Evolutionary conservation across 1,139 yeast species (phyloP).

Genomic region (Saccharomyces hybrid): DNA sequence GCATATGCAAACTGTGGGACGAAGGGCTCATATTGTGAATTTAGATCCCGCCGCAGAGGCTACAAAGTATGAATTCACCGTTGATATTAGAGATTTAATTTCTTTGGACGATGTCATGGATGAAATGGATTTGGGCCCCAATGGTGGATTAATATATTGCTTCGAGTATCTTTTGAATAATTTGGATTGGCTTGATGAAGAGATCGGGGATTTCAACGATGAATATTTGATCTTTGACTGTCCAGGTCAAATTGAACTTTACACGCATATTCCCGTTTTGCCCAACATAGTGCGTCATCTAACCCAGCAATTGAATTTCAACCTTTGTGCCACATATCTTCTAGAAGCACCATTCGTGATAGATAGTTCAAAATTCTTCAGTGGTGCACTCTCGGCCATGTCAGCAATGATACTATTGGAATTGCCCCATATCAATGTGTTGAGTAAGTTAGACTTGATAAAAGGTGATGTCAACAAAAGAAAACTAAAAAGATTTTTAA

Average conservation of each 20-base stretch:
- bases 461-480: slow-evolving; percentile 67
- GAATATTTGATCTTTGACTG: slow-evolving; percentile 93
- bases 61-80: slow-evolving; percentile 80
- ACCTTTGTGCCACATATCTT: slow-evolving; percentile 84
- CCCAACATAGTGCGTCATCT: slow-evolving; percentile 84
- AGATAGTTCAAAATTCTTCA: slow-evolving; percentile 84
- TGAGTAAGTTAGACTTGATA: slow-evolving; percentile 79
- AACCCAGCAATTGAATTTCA: slow-evolving; percentile 70
- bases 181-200: slow-evolving; percentile 94
- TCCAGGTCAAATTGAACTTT: slow-evolving; percentile 95
- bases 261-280: slow-evolving; percentile 88
- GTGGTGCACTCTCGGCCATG: slow-evolving; percentile 96
- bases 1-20: slow-evolving; percentile 83
- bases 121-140: slow-evolving; percentile 88
- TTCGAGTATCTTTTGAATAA: slow-evolving; percentile 83
- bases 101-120: slow-evolving; percentile 96
- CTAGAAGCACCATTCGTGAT: slow-evolving; percentile 91
- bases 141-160: slow-evolving; percentile 89
- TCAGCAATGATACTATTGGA: slow-evolving; percentile 94
- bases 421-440: slow-evolving; percentile 85
- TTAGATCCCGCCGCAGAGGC: slow-evolving; percentile 98
- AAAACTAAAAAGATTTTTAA: slow-evolving; percentile 73
- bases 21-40: slow-evolving; percentile 90
- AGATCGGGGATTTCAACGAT: slow-evolving; percentile 87
- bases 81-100: slow-evolving; percentile 85